Evolutionary conservation across 2,329 filamentous ascomycete species (phyloP).

Genomic region (Trichophyton schoenleinii): DNA sequence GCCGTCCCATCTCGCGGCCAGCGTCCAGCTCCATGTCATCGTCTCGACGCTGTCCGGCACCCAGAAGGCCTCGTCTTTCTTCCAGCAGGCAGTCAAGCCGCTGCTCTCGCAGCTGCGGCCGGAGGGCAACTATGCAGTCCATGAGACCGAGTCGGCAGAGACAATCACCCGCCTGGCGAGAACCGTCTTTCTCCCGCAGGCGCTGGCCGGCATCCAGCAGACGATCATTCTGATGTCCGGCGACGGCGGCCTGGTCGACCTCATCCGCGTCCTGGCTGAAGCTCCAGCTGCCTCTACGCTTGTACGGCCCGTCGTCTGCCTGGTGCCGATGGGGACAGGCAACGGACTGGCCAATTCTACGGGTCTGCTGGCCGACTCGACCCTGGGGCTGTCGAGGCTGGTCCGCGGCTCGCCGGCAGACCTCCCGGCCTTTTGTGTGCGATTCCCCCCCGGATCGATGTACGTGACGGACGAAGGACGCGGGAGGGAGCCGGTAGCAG

Average conservation of each 20-base stretch:
- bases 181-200: slow-evolving; percentile 36
- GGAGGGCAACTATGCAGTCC: slow-evolving; percentile 37
- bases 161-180: slow-evolving; percentile 54
- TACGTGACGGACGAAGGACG: slow-evolving; percentile 34
- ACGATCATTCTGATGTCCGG: slow-evolving; percentile 71
- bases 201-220: slow-evolving; percentile 38
- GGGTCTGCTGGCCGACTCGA: slow-evolving; percentile 19
- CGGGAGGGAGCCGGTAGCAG: slow-evolving; percentile 25
- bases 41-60: slow-evolving; percentile 57
- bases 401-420: slow-evolving; percentile 43
- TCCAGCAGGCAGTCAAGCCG: slow-evolving; percentile 43
- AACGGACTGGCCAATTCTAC: slow-evolving; percentile 35
- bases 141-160: slow-evolving; percentile 50
- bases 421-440: slow-evolving; percentile 51
- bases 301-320: slow-evolving; percentile 42
- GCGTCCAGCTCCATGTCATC: slow-evolving; percentile 42
- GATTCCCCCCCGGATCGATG: slow-evolving; percentile 47
- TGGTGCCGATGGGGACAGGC: slow-evolving; percentile 42
- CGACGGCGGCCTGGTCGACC: slow-evolving; percentile 74
- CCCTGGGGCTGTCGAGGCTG: slow-evolving; percentile 44
- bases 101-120: slow-evolving; percentile 40
- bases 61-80: slow-evolving; percentile 45
- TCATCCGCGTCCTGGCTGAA: slow-evolving; percentile 55
- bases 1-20: neutral
- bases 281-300: slow-evolving; percentile 16